Evolutionary conservation across 176 grass and related monocot species (phyloP), one percentile per base, ranked within the genome.

Genomic region (Triticum monococcum): DNA sequence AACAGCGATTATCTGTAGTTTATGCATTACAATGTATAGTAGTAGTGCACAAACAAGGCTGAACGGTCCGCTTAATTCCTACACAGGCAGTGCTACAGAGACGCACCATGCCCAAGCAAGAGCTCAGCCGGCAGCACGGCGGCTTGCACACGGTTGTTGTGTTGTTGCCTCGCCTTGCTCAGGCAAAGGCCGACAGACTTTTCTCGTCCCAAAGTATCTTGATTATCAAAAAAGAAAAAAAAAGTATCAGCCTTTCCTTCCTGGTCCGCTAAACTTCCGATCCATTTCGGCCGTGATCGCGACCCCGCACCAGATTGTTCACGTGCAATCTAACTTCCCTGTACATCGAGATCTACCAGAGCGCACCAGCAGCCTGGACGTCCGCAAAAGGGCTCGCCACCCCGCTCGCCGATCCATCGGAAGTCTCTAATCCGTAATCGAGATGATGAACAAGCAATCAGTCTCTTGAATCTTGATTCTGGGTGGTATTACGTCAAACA

Each of bases 241-340:
- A 5, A 6, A 36, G 70, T 7, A 46, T 59, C 84, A 5, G 28
- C 37, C 50, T 31, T 75, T 40, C 32, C 14, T 74, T 40, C 32
- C 16, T 60, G 66, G 1, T 7, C 16, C 8, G 33, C 20, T 1
- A 61, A 48, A 20, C 12, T 63, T 57, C 45, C 9, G 37, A 9
- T 38, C 26, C 28, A 61, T 54, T 73, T 9, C 26, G 41, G 12
- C 8, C 2, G 30, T 32, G 83, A 81, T 33, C 3, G 70, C 61
- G 77, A 89, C 83, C 60, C 9, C 48, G 1, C 61, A 75, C 45
- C 84, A 26, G 63, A 62, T 38, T 38, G 63, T 89, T 89, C 88
- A 77, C 83, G 72, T 46, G 70, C 78, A 36, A 46, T 62, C 45
- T 22, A 59, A 68, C 56, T 67, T 5, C 28, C 16, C 24, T 28